Base-by-base conservation (phyloP, 768 basidiomycete species). In the Naganishia friedmannii region DNA sequence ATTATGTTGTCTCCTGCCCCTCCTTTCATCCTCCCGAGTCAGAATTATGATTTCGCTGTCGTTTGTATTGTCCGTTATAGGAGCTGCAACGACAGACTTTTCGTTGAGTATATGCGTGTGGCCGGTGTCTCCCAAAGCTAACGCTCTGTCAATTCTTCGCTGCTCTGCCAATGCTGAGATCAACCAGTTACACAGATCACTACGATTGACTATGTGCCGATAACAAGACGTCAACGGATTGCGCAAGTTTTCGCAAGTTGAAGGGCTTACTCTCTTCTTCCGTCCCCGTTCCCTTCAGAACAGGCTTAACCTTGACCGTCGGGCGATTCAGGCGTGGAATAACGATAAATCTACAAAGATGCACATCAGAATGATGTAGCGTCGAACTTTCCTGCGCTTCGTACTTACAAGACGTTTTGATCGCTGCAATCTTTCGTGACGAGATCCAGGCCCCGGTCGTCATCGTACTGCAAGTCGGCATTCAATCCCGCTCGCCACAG, bases 391-490 rank as follows among this genome's bases (percentile, higher is more conserved):
- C 3, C 37, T 37, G 12, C 37, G 23, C 34, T 28, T 21, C 53
- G 9, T 3, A 72, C 77, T 73, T 31, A 80, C 78, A 78, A 58
- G 8, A 76, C 77, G 67, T 78, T 80, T 68, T 79, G 79, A 28
- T 77, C 77, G 60, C 71, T 37, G 55, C 78, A 80, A 66, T 80
- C 79, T 23, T 54, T 31, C 39, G 70, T 63, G 15, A 80, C 78
- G 45, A 79, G 76, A 19, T 79, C 77, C 46, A 78, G 37, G 28
- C 58, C 68, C 51, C 79, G 39, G 15, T 76, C 75, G 73, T 80
- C 79, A 53, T 80, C 78, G 60, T 80, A 80, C 57, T 73, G 72
- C 68, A 80, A 67, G 70, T 80, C 79, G 28, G 79, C 78, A 34
- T 74, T 45, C 42, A 80, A 76, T 3, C 79, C 79, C 0, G 76